Conservation (phyloP, 2,329 filamentous ascomycete genomes). For the Cadophora sp. region DNA sequence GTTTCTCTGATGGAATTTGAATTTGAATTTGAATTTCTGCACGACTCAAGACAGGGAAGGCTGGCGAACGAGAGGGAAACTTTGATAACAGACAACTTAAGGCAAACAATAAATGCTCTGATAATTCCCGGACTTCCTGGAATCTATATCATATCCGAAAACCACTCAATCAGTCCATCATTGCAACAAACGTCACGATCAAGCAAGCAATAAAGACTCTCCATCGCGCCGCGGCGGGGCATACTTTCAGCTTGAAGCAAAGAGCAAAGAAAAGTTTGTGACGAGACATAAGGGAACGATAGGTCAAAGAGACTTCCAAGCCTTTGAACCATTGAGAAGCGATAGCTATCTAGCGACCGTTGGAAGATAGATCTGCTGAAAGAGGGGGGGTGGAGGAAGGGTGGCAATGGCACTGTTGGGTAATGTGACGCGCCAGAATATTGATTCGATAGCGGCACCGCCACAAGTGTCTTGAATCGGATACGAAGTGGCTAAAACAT, state of each 20-base stretch:
- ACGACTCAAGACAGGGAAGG: not conserved
- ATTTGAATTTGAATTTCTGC: not conserved
- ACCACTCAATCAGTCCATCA: not conserved
- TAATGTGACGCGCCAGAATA: conserved; percentile 2
- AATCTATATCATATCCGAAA: not conserved
- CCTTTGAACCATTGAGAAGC: not conserved
- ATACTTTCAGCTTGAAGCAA: conserved; percentile 6
- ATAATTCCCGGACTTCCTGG: not conserved
- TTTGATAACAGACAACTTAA: not conserved
- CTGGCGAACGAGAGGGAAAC: not conserved
- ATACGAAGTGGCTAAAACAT: conserved; percentile 11
- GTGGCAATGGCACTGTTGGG: not conserved
- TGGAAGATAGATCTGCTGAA: conserved; percentile 2
- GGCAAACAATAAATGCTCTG: not conserved
- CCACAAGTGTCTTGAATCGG: conserved; percentile 9
- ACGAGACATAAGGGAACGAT: not conserved
- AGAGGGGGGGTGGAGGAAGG: not conserved
- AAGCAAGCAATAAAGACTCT: not conserved
- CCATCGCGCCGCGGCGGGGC: not conserved
- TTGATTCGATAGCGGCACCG: not conserved
- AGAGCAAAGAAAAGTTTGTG: conserved; percentile 8
- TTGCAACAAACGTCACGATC: not conserved
- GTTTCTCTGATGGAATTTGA: not conserved
- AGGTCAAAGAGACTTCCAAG: not conserved
- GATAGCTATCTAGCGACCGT: conserved; percentile 3